A percentile compares a stretch with the other conserved stretches of the same genome.
Conservation (phyloP, 1,139 yeast species). For the Scheffersomyces stambukii region DNA sequence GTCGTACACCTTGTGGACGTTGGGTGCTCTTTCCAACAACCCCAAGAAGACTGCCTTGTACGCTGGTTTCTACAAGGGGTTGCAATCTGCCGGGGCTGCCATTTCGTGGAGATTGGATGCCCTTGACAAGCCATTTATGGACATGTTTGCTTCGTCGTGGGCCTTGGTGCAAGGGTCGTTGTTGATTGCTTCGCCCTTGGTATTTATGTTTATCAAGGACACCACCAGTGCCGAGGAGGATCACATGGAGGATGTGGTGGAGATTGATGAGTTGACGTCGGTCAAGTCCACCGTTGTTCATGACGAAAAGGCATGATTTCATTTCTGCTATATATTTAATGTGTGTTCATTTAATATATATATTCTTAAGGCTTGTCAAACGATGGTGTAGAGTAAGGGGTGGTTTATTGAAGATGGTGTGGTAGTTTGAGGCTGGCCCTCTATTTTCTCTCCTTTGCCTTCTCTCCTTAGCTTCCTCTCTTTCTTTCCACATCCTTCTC, state of each 20-base stretch:
- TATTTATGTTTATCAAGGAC: conserved; percentile 42
- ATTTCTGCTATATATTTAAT: not conserved
- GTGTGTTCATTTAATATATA: too few relatives aligned
- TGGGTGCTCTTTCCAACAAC: conserved; percentile 57
- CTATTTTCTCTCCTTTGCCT: too few relatives aligned
- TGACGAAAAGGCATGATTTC: conserved; percentile 5
- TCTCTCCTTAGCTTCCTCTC: too few relatives aligned
- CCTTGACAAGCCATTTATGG: conserved; percentile 33
- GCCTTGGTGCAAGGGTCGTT: conserved; percentile 50
- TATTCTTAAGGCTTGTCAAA: too few relatives aligned
- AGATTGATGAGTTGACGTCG: conserved; percentile 22
- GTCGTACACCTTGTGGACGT: conserved; percentile 50
- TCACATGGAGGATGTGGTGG: conserved; percentile 24
- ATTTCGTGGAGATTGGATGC: conserved; percentile 60
- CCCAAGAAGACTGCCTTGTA: conserved; percentile 54
- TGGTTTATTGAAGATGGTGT: too few relatives aligned
- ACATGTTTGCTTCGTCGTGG: conserved; percentile 53
- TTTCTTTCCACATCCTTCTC: too few relatives aligned
- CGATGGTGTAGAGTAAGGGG: too few relatives aligned
- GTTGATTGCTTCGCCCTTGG: conserved; percentile 33
- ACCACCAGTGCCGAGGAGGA: conserved; percentile 41
- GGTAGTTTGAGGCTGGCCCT: too few relatives aligned
- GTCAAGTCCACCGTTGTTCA: conserved; percentile 15
- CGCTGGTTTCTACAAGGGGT: conserved; percentile 60
- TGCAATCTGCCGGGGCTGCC: conserved; percentile 64